Evolutionary conservation across 306 rosid genomes (phyloP).

Genomic region (Cajanus cajan): DNA sequence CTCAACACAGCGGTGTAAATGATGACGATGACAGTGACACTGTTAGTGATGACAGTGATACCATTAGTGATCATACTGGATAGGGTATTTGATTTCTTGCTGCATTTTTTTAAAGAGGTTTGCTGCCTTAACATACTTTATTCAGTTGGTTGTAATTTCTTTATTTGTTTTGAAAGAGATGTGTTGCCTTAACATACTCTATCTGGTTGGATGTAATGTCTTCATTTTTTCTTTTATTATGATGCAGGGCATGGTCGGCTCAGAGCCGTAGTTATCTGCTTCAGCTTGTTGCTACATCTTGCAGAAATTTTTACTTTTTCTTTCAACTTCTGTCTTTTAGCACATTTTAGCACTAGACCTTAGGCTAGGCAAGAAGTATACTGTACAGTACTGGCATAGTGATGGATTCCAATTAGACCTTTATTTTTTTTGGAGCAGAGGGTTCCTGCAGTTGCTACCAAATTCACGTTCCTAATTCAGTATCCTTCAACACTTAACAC

Average conservation of each 20-base stretch:
- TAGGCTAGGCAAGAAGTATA: no score
- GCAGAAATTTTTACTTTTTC: conserved; percentile 26
- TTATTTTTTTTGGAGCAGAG: background rate
- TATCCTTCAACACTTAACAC: no score
- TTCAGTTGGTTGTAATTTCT: background rate
- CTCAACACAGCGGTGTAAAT: background rate
- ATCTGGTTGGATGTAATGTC: background rate
- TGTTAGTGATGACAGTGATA: no score
- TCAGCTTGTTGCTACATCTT: conserved; percentile 36
- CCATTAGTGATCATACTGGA: background rate
- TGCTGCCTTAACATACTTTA: conserved; percentile 29
- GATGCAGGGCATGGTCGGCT: conserved; percentile 37
- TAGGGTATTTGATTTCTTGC: conserved; percentile 39
- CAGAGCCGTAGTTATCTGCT: conserved; percentile 27
- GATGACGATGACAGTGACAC: background rate
- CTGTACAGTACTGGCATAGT: background rate
- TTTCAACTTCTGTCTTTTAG: conserved; percentile 27
- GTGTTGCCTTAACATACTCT: background rate
- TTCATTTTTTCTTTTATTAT: background rate
- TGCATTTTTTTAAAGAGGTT: conserved; percentile 96
- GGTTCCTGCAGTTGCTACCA: background rate
- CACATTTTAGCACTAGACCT: no score
- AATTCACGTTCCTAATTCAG: background rate
- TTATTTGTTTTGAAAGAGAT: background rate
- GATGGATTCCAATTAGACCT: background rate